These are phyloP conservation scores for Corynascus novoguineensis DNA, from an alignment of 495 filamentous ascomycete species.

Conservation along the genomic window DNA sequence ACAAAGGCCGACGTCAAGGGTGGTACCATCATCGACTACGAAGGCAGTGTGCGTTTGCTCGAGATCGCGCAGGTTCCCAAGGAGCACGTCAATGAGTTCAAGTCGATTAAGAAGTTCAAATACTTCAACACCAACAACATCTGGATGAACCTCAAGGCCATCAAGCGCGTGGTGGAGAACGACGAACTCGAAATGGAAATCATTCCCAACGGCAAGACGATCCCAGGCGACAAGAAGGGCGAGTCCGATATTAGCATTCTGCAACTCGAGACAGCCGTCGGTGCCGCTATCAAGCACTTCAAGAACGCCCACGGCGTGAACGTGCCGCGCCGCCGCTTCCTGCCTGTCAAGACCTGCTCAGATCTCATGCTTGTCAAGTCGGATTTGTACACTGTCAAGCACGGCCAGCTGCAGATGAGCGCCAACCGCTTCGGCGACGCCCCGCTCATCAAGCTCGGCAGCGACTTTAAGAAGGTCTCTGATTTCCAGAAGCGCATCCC, in stretches of 20 bases:
- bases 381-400: constrained; percentile 98
- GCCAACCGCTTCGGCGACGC: constrained; percentile 92
- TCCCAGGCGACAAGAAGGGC: constrained; percentile 98
- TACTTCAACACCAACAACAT: constrained; percentile 99
- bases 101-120: constrained; percentile 99
- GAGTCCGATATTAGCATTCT: constrained; percentile 96
- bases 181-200: constrained; percentile 99
- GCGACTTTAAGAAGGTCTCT: constrained; percentile 99
- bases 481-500: constrained; percentile 98
- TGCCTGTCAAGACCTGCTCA: constrained; percentile 99
- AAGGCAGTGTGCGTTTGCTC: constrained; percentile 89
- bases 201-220: constrained; percentile 98
- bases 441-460: constrained; percentile 98
- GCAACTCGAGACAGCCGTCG: constrained; percentile 97
- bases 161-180: constrained; percentile 98
- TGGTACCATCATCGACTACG: constrained; percentile 99
- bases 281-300: constrained; percentile 98
- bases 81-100: constrained; percentile 99
- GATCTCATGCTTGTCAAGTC: constrained; percentile 99
- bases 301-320: constrained; percentile 98
- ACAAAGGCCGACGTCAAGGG: constrained; percentile 99
- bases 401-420: constrained; percentile 96
- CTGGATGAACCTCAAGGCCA: constrained; percentile 95
- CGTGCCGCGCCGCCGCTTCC: constrained; percentile 93
- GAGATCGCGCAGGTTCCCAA: constrained; percentile 99